Evolutionary conservation across 768 basidiomycete species (phyloP).

Genomic region (Leccinum subtestaceum): DNA sequence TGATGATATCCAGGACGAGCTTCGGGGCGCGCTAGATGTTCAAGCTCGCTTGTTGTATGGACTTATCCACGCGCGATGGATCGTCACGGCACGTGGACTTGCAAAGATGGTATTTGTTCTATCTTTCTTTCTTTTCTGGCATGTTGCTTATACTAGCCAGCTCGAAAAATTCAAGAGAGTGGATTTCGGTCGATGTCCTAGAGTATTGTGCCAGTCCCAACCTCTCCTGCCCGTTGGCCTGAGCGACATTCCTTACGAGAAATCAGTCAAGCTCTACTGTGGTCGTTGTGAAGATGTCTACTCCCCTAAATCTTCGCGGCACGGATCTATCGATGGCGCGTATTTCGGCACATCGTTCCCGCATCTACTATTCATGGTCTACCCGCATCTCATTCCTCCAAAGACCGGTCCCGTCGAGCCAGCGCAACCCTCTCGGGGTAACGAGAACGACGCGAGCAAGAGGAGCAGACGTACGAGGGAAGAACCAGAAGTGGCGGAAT

Average conservation of each 20-base stretch:
- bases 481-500: slow-evolving; percentile 46
- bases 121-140: neutral
- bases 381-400: slow-evolving; percentile 86
- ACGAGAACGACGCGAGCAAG: slow-evolving; percentile 32
- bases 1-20: slow-evolving; percentile 92
- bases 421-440: slow-evolving; percentile 23
- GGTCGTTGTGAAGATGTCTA: slow-evolving; percentile 99
- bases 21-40: slow-evolving; percentile 87
- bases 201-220: slow-evolving; percentile 92
- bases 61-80: slow-evolving; percentile 95
- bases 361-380: slow-evolving; percentile 95
- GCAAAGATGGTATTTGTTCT: slow-evolving; percentile 81
- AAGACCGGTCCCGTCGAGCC: slow-evolving; percentile 59
- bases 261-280: slow-evolving; percentile 98
- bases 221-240: slow-evolving; percentile 96
- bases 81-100: slow-evolving; percentile 90
- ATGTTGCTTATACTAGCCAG: slow-evolving; percentile 35
- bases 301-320: slow-evolving; percentile 93
- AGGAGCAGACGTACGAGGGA: slow-evolving; percentile 54
- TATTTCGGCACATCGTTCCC: slow-evolving; percentile 99
- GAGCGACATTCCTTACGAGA: slow-evolving; percentile 96
- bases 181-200: slow-evolving; percentile 97
- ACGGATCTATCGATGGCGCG: slow-evolving; percentile 96
- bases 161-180: slow-evolving; percentile 98
- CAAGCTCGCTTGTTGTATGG: slow-evolving; percentile 94